Base-by-base conservation (phyloP, 1,139 yeast genomes). In the Candida dubliniensis region DNA sequence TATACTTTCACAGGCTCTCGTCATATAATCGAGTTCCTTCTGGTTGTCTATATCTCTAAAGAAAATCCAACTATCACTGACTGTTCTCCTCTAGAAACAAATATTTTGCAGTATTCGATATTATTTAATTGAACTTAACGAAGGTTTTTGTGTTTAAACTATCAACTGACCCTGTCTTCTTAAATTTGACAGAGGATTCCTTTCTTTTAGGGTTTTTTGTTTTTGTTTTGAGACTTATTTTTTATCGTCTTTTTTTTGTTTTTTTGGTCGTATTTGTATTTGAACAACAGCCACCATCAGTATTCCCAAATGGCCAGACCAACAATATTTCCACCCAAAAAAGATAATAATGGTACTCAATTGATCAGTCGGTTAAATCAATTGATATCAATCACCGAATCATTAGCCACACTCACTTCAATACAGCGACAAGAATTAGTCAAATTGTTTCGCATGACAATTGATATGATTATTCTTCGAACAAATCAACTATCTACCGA, bases 391-490 rank as follows among this genome's bases (percentile, higher is more conserved):
- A 32, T 31, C 12, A 38, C 36, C 3, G 29, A 14, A 27, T 11
- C 26, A 33, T 18, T 26, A n/a, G 26, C 14, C 8, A 31, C 29
- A 2, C 30, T 40, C 23, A 29, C 41, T 6, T 31, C 30, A 3
- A 30, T 30, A 9, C 42, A 38, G 18, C 41, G 38, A 13, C 14
- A 29, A 12, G 41, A 45, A 25, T 31, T 45, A 14, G 36, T 38
- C 2, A 45, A 42, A 32, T 37, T 42, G 14, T 34, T 45, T 31
- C 35, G 35, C 7, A 31, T 40, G 13, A 42, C 46, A 3, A 34
- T 39, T 13, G 38, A 39, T 12, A 34, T 40, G 41, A 35, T 45
- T 8, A 27, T 18, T 18, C 23, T 18, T 18, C 23, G 23, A 18
- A 18, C 23, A 3, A 18, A 18, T 18, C 29, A 26, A 12, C 13